Base-by-base conservation (phyloP, 208 protist genomes). In the Wallacemonas sp. region DNA sequence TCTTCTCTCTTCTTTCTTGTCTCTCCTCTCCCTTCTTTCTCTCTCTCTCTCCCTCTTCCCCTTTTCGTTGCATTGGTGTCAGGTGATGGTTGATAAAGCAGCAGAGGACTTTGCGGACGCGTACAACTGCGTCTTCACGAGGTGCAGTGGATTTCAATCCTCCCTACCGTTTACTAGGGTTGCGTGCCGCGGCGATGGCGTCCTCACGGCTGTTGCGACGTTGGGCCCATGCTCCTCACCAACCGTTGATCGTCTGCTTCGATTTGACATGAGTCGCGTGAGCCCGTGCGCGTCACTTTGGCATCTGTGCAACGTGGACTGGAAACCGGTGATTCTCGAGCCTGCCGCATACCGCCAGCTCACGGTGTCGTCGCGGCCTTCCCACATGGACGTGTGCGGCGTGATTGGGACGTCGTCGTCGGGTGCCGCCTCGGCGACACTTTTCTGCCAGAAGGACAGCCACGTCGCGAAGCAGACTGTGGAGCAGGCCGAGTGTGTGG, bases 101-200 rank as follows among this genome's bases (percentile, higher is more conserved):
- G 42, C 76, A 20, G 82, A 89, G 48, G 48, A 69, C n/a, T 89
- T 89, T 70, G 70, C 70, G 3, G 79, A 85, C 38, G 68, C 72
- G 18, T 89, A 81, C 64, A 73, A 72, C 57, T 89, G 82, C 52
- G 66, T 83, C 49, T 72, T 86, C n/a, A 74, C 65, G 16, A 48
- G 61, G 22, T 83, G 76, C 54, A 66, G 64, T 42, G 77, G 78
- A 18, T 89, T 83, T 29, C 74, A 79, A 62, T 68, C 72, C 16
- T 79, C 82, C 16, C 70, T 85, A n/a, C 82, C 82, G 1, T 45
- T 85, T 25, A 70, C 75, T 31, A 67, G 76, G 14, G 33, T 86
- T 5, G 20, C 45, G 3, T 14, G 52, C 8, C 52, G 52, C 11
- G 52, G 32, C 14, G 52, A 59, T 8, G 29, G 29, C 5, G 31